Conservation (phyloP, 805 yeast genomes). For the Starmerella gropengiesseri region DNA sequence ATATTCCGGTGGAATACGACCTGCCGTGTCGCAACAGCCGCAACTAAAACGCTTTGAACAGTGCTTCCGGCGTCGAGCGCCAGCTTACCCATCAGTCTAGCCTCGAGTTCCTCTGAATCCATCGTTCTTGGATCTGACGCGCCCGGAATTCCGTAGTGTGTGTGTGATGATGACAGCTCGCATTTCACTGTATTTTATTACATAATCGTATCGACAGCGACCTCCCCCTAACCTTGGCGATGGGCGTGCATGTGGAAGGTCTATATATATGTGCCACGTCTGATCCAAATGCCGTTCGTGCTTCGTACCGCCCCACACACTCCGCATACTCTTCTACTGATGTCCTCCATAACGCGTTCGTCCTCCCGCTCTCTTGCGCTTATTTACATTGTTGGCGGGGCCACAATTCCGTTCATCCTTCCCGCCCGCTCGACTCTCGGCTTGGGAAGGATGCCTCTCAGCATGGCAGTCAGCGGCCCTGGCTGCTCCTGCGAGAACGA, state of each 20-base stretch:
- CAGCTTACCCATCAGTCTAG: conserved; percentile 17
- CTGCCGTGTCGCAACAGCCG: conserved; percentile 3
- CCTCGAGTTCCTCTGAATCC: background rate
- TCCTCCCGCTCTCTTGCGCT: conserved; percentile 16
- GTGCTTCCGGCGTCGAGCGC: conserved; percentile 10
- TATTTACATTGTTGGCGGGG: conserved; percentile 25
- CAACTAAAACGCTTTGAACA: conserved; percentile 13
- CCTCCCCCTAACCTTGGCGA: conserved; percentile 3
- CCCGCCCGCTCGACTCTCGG: conserved; percentile 23
- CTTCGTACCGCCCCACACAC: too few species aligned
- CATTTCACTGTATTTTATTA: conserved; percentile 2
- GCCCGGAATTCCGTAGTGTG: background rate
- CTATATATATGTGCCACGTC: too few species aligned
- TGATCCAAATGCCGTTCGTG: too few species aligned
- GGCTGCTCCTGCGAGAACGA: conserved; percentile 6
- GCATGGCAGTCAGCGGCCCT: conserved; percentile 3
- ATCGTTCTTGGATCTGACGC: background rate
- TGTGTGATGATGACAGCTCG: background rate
- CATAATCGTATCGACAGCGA: conserved; percentile 7
- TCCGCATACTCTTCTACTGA: too few species aligned
- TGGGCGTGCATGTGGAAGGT: too few species aligned
- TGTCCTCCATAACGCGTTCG: conserved; percentile 1
- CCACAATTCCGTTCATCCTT: conserved; percentile 26
- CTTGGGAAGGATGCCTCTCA: conserved; percentile 1
- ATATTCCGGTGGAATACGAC: conserved; percentile 17